A percentile compares a stretch with the other conserved stretches of the same genome.
Evolutionary conservation across 1,139 yeast genomes (phyloP).

Genomic region (Hansenula lynferdii): DNA sequence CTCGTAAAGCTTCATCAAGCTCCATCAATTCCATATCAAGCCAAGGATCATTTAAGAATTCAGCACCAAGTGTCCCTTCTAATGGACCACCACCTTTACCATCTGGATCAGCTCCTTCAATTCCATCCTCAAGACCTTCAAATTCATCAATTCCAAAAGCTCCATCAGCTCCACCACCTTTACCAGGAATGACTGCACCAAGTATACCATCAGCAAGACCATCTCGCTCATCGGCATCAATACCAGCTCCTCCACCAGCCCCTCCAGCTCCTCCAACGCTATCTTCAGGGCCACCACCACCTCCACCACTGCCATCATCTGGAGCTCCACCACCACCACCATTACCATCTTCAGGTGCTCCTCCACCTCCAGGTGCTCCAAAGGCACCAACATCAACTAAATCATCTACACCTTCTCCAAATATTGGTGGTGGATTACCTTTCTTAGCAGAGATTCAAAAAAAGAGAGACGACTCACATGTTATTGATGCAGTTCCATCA

Average conservation of each 20-base stretch:
- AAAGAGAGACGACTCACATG: slow-evolving; percentile 48
- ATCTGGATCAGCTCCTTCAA: slow-evolving; percentile 35
- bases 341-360: too few species aligned
- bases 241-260: slow-evolving; percentile 21
- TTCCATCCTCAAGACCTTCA: slow-evolving; percentile 51
- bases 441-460: slow-evolving; percentile 54
- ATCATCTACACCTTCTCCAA: slow-evolving; percentile 8
- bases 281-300: slow-evolving; percentile 18
- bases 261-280: slow-evolving; percentile 9
- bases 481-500: slow-evolving; percentile 32
- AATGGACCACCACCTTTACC: slow-evolving; percentile 6
- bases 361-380: slow-evolving; percentile 18
- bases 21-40: slow-evolving; percentile 12
- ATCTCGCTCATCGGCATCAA: too few species aligned
- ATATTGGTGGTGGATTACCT: slow-evolving; percentile 30
- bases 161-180: too few species aligned
- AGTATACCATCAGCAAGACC: slow-evolving; percentile 1
- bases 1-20: slow-evolving; percentile 11
- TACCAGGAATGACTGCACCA: too few species aligned
- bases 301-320: slow-evolving; percentile 19
- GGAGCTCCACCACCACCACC: slow-evolving; percentile 7
- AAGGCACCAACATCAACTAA: slow-evolving; percentile 13
- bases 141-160: slow-evolving; percentile 48
- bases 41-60: too few species aligned
- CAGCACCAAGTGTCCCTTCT: slow-evolving; percentile 1